Conservation (phyloP, 257 asterid genomes). For the Solanum boliviense region DNA sequence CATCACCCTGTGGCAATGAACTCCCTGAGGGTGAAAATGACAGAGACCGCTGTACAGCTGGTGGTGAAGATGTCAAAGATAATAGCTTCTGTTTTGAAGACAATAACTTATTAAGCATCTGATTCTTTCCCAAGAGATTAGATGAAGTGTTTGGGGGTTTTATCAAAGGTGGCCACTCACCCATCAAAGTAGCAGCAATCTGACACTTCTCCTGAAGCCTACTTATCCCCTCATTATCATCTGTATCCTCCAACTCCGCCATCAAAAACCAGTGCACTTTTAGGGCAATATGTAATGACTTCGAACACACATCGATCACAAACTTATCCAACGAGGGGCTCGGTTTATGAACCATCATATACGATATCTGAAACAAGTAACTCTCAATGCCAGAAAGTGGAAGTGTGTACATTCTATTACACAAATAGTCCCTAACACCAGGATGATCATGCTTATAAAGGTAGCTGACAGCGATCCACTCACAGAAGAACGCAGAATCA, state of each 20-base stretch:
- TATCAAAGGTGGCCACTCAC: constrained; percentile 82
- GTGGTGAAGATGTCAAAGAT: constrained; percentile 69
- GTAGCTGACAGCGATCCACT: constrained; percentile 97
- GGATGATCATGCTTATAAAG: constrained; percentile 87
- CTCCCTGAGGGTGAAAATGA: constrained; percentile 50
- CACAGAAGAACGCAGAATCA: constrained; percentile 84
- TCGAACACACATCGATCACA: constrained; percentile 73
- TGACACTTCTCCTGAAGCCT: constrained; percentile 94
- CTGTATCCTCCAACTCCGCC: constrained; percentile 91
- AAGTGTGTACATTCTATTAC: constrained; percentile 89
- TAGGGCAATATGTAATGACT: constrained; percentile 65
- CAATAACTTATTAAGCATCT: constrained; percentile 59
- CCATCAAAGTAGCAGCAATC: constrained; percentile 90
- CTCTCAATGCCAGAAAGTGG: constrained; percentile 84
- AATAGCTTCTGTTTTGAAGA: constrained; percentile 75
- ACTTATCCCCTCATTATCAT: constrained; percentile 85
- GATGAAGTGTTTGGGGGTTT: constrained; percentile 35
- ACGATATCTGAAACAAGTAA: constrained; percentile 84
- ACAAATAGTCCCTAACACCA: constrained; percentile 82
- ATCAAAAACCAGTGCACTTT: constrained; percentile 91
- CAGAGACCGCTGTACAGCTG: constrained; percentile 27
- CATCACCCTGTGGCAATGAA: constrained; percentile 39
- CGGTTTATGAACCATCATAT: constrained; percentile 86
- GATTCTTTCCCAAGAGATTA: constrained; percentile 64
- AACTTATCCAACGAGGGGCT: constrained; percentile 91